Evolutionary conservation across 2,329 filamentous ascomycete genomes (phyloP).

Genomic region (Biscogniauxia mediterranea): DNA sequence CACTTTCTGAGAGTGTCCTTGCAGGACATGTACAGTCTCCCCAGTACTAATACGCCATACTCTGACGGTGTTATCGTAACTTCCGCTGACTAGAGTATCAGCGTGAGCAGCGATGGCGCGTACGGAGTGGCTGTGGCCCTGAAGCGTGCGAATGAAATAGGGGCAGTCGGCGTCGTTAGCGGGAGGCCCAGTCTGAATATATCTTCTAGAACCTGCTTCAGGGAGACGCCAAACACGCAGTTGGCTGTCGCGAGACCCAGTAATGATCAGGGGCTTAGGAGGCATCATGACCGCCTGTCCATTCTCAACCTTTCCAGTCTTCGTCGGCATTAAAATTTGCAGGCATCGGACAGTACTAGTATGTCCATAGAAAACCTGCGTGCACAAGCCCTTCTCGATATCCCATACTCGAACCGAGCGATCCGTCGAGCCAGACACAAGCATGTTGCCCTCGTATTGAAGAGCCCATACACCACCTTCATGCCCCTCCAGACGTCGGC

Average conservation of each 20-base stretch:
- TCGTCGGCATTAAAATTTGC: slow-evolving; percentile 86
- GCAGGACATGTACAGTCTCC: slow-evolving; percentile 77
- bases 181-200: slow-evolving; percentile 76
- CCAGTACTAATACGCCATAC: slow-evolving; percentile 98
- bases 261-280: slow-evolving; percentile 93
- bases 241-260: slow-evolving; percentile 91
- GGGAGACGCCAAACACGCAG: slow-evolving; percentile 93
- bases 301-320: slow-evolving; percentile 68
- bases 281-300: slow-evolving; percentile 85
- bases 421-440: slow-evolving; percentile 96
- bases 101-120: slow-evolving; percentile 93
- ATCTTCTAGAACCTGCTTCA: slow-evolving; percentile 70
- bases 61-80: slow-evolving; percentile 91
- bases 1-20: slow-evolving; percentile 88
- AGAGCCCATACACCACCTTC: slow-evolving; percentile 97
- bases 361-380: slow-evolving; percentile 95
- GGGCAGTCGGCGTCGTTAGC: slow-evolving; percentile 79
- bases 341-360: slow-evolving; percentile 95
- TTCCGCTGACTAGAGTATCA: slow-evolving; percentile 94
- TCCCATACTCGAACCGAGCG: slow-evolving; percentile 99
- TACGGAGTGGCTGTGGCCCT: slow-evolving; percentile 88
- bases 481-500: slow-evolving; percentile 83
- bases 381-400: slow-evolving; percentile 87
- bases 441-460: slow-evolving; percentile 90
- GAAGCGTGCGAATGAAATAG: slow-evolving; percentile 86